Base-by-base conservation (phyloP, 2,329 filamentous ascomycete species). In the Colletotrichum sp. region DNA sequence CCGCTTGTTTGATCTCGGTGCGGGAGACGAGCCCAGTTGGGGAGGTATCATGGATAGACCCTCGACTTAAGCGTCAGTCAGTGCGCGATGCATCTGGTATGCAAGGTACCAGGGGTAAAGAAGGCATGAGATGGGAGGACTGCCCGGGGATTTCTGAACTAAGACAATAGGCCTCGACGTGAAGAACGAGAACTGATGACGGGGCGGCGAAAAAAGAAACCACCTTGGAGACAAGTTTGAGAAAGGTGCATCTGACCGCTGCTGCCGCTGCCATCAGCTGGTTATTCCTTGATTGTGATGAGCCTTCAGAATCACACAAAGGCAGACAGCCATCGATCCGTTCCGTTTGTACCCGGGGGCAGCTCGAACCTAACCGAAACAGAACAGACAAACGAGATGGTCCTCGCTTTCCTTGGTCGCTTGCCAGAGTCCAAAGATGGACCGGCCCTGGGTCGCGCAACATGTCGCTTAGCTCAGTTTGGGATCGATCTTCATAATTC, bases 91-190 rank as follows among this genome's bases (percentile, higher is more conserved):
- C 68, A 72, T 57, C 65, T 64, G 28, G 25, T 44, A 72, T 75
- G 73, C 69, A 75, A 72, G 69, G 73, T 64, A 75, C 73, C 73
- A 75, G 73, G 73, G 73, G 73, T 64, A 72, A 59, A 25, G 16
- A 44, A 6, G 36, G n/a, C 25, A 25, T 27, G 28, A 32, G 28
- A 22, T 15, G 67, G 16, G 30, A 65, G 36, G 25, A 44, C 16
- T 12, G 22, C 30, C 16, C 28, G 61, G 59, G 32, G n/a, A 44
- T 71, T 48, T 30, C 44, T 65, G 59, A 69, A 30, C 11, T 16
- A 30, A 65, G 44, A 59, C 66, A 66, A 22, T 25, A 19, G 25
- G 22, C 44, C 15, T n/a, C 44, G 39, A 74, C 66, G 57, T 57
- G 25, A 25, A 15, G 28, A 44, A n/a, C n/a, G 34, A 52, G 48